Evolutionary conservation across 192 early-diverging fungal genomes (phyloP).

Genomic region (Coemansia pectinata): DNA sequence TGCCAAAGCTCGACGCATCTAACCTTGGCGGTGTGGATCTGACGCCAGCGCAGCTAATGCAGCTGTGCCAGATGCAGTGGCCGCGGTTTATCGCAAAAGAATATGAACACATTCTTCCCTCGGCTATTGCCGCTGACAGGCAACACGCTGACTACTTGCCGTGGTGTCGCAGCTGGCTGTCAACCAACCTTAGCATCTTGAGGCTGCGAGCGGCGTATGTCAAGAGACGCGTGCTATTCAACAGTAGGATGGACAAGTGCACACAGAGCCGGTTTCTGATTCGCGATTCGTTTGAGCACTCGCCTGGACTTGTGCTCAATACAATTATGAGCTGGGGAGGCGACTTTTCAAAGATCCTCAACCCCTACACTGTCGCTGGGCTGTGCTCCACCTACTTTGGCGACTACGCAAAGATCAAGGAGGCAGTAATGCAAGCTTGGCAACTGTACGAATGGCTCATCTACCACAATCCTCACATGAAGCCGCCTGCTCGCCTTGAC

Average conservation of each 20-base stretch:
- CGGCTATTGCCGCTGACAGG: not conserved
- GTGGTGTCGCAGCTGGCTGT: slow-evolving; percentile 30
- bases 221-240: slow-evolving; percentile 23
- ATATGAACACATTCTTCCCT: slow-evolving; percentile 10
- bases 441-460: slow-evolving; percentile 41
- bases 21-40: not conserved
- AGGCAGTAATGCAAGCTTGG: slow-evolving; percentile 32
- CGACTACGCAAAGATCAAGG: slow-evolving; percentile 2
- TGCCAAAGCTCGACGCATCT: not conserved
- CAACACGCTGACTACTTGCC: not conserved
- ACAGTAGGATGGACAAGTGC: slow-evolving; percentile 5
- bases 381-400: slow-evolving; percentile 21
- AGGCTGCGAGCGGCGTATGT: slow-evolving; percentile 20
- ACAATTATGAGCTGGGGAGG: slow-evolving; percentile 37
- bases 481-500: not conserved
- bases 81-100: slow-evolving; percentile 33
- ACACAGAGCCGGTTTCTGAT: slow-evolving; percentile 22
- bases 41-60: slow-evolving; percentile 20
- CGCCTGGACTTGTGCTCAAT: slow-evolving; percentile 43
- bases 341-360: slow-evolving; percentile 18
- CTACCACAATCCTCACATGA: slow-evolving; percentile 15
- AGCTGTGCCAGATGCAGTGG: slow-evolving; percentile 38
- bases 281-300: slow-evolving; percentile 22
- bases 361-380: not conserved
- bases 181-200: slow-evolving; percentile 20